Base-by-base conservation (phyloP, 768 basidiomycete species). In the Coprinopsis sp. region DNA sequence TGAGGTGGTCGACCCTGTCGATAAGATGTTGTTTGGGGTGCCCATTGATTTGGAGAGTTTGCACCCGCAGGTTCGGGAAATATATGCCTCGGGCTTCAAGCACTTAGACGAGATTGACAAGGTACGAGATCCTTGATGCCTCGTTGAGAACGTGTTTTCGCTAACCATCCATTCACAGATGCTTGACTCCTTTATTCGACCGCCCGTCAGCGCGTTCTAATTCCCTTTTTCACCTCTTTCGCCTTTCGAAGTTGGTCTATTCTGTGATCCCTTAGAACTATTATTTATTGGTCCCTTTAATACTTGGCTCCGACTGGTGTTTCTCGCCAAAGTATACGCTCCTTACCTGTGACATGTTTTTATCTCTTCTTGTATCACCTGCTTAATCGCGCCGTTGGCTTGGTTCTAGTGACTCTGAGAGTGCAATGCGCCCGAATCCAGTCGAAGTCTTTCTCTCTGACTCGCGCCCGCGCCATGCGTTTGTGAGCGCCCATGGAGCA, bases 61-160 rank as follows among this genome's bases (percentile, higher is more conserved):
- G 44, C 89, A 91, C 58, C 87, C 90, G 0, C 69, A 74, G 18
- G 74, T 87, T 30, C 66, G 79, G 58, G 84, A 87, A 42, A 76
- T 91, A 23, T 92, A 84, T 62, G 75, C 76, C 6, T 72, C 72
- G 46, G 74, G 79, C 28, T 84, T 90, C 62, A 83, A 80, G 55
- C 78, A 84, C 51, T 58, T 91, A 52, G 85, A 89, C 38, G 87
- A 88, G 44, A 79, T 87, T 72, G 89, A 91, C 62, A 79, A 82
- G 78, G 89, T 85, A 52, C 46, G 64, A 57, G 42, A 18, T 37
- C 29, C 27, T 30, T 19, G 23, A 23, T 29, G 19, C 11, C 33
- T 19, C 27, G 1, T 28, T 13, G 23, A 13, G 10, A 12, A 12
- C 12, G 1, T 19, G 18, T 19, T 18, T 36, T 18, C 33, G 14